These are phyloP conservation scores for Globisporangium spinosum DNA, from an alignment of 352 stramenopile genomes.

Conservation along the genomic window DNA sequence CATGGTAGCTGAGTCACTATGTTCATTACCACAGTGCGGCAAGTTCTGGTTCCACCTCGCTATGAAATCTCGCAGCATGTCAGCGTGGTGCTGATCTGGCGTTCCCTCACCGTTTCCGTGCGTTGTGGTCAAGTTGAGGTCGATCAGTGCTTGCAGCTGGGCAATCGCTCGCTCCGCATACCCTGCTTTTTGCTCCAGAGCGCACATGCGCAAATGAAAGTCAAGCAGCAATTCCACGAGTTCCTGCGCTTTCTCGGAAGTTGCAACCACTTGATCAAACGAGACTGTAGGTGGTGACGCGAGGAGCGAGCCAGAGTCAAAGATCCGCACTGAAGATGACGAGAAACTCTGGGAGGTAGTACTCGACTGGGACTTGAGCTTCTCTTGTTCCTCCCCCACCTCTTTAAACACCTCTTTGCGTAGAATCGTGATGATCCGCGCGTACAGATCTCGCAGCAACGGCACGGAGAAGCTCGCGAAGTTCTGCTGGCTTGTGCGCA, in stretches of 20 bases:
- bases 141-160: constrained; percentile 63
- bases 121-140: constrained; percentile 31
- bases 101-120: background rate
- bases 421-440: constrained; percentile 53
- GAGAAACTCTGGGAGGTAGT: background rate
- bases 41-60: constrained; percentile 28
- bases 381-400: constrained; percentile 8
- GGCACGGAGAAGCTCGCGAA: constrained; percentile 75
- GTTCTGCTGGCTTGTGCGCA: constrained; percentile 48
- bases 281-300: background rate
- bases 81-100: background rate
- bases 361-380: background rate
- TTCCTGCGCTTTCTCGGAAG: constrained; percentile 1
- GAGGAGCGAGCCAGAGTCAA: constrained; percentile 26
- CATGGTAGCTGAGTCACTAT: background rate
- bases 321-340: constrained; percentile 27
- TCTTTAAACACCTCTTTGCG: constrained; percentile 25
- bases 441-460: constrained; percentile 63
- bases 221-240: constrained; percentile 22
- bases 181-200: constrained; percentile 49
- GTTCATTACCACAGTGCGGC: constrained; percentile 27
- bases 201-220: constrained; percentile 53
- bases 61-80: constrained; percentile 31
- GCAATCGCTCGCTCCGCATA: constrained; percentile 60
- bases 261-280: background rate